Evolutionary conservation across 352 stramenopile genomes (phyloP).

Genomic region (Pythium brachiatum): DNA sequence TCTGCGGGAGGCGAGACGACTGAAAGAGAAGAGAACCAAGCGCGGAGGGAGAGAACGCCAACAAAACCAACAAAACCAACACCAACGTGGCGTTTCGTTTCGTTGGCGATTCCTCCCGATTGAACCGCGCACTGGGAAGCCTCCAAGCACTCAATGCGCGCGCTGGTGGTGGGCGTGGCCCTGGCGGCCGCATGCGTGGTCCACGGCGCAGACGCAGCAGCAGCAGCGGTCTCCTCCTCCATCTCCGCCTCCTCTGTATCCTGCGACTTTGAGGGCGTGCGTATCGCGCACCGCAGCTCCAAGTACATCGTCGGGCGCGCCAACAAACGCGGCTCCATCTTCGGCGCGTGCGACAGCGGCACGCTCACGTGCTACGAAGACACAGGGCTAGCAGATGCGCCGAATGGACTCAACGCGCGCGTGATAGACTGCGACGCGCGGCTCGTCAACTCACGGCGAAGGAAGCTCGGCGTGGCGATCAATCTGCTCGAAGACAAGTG

Average conservation of each 20-base stretch:
- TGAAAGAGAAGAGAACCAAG: too few relatives aligned
- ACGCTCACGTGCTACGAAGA: slow-evolving; percentile 57
- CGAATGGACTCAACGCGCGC: slow-evolving; percentile 34
- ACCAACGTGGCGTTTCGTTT: slow-evolving; percentile 9
- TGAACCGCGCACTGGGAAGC: not conserved
- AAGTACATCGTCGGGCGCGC: slow-evolving; percentile 49
- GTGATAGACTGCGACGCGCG: slow-evolving; percentile 36
- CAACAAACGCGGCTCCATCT: slow-evolving; percentile 51
- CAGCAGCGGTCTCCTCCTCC: not conserved
- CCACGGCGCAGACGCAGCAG: not conserved
- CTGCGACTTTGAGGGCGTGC: slow-evolving; percentile 46
- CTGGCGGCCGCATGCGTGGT: slow-evolving; percentile 1
- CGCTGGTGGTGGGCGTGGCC: slow-evolving; percentile 10
- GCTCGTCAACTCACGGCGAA: slow-evolving; percentile 24
- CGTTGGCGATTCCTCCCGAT: not conserved
- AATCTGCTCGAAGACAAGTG: slow-evolving; percentile 58
- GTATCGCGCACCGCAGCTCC: slow-evolving; percentile 40
- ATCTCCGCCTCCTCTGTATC: too few relatives aligned
- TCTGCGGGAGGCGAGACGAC: not conserved
- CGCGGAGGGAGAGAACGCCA: slow-evolving; percentile 2
- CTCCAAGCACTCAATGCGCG: not conserved
- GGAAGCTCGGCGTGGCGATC: slow-evolving; percentile 56
- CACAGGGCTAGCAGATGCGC: slow-evolving; percentile 51
- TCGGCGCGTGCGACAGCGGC: slow-evolving; percentile 44
- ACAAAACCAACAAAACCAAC: slow-evolving; percentile 3